Evolutionary conservation across 495 filamentous ascomycete species (phyloP), one percentile per base, ranked within the genome.

Genomic region (Penicillium simplicissimum): DNA sequence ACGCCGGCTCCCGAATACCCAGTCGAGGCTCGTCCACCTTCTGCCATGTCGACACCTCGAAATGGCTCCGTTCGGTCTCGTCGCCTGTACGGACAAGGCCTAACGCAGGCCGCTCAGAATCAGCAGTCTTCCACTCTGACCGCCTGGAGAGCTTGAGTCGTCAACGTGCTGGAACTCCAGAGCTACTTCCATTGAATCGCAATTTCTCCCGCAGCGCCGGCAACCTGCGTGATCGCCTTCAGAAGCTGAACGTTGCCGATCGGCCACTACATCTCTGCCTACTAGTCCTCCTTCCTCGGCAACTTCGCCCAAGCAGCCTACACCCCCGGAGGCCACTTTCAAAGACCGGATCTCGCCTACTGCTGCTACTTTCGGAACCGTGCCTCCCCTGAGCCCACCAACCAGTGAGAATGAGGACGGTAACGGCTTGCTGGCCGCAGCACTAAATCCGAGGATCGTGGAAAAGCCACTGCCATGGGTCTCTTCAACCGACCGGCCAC

Each of bases 381-480:
- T 79, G 3, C 88, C 89, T 38, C 89, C 90, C 3, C 70, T 91
- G 23, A 94, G 91, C 70, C 90, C 90, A 1, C 86, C 91, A 0
- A 81, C 85, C 10, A 91, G 87, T 67, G 89, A 93, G 58, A 78
- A 80, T 19, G 88, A 86, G 2, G 87, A 93, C 14, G 76, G 78
- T 11, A 64, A 77, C 0, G 72, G 84, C 0, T 73, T 88, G 14
- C 71, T 85, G 52, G 74, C 79, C 2, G 74, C 75, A 9, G 76
- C 90, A 14, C 80, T 94, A 10, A 86, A 90, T 60, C 88, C 91
- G 88, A 87, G 61, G 92, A 96, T 63, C 77, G 84, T 42, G 92
- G 91, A 19, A 96, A 96, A 73, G 91, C 93, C 13, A 96, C 93
- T 0, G 91, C 91, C 5, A 81, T 92, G 73, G 91, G 91, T 15